Base-by-base conservation (phyloP, 116 monocot genomes). In the Zostera marina region DNA sequence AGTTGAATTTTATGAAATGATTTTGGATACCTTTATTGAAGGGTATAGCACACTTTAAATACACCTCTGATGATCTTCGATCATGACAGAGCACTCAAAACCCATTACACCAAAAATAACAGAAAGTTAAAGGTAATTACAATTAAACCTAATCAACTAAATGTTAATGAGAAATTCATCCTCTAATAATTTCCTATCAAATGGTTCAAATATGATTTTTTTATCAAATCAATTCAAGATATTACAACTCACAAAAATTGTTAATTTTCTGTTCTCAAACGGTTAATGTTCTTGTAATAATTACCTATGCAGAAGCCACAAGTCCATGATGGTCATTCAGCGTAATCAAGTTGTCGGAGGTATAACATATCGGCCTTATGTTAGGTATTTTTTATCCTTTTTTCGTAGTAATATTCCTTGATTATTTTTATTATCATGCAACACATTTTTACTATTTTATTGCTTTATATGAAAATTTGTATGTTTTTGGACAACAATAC, bases 291-390 rank as follows among this genome's bases (percentile, higher is more conserved):
- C 38, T 56, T 0, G 39, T 38, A 38, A 56, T 38, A 2, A 15
- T 39, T 39, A 15, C 38, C 40, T 38, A 32, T 88, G 64, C 81
- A 98, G 98, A 69, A 80, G 64, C 66, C 98, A 98, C 65, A 98
- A 98, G 64, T 98, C 98, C 19, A 98, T 98, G 98, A 98, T 98
- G 98, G 98, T 98, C 54, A 90, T 98, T 24, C 73, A 90, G 66
- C 57, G 83, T 67, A 89, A 83, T 70, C 71, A 72, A 7, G 98
- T 90, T 17, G 90, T 98, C 60, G 98, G 98, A 32, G 98, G 98
- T 19, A 98, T 98, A 66, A 98, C 98, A 22, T 98, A 98, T 41
- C 90, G 98, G 42, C 98, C 98, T 21, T 86, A 98, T 74, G 44
- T 25, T 21, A 81, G 86, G 98, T 89, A 77, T 11, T 42, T 6